Evolutionary conservation across 495 filamentous ascomycete genomes (phyloP).

Genomic region (Symbiotaphrina buchneri): DNA sequence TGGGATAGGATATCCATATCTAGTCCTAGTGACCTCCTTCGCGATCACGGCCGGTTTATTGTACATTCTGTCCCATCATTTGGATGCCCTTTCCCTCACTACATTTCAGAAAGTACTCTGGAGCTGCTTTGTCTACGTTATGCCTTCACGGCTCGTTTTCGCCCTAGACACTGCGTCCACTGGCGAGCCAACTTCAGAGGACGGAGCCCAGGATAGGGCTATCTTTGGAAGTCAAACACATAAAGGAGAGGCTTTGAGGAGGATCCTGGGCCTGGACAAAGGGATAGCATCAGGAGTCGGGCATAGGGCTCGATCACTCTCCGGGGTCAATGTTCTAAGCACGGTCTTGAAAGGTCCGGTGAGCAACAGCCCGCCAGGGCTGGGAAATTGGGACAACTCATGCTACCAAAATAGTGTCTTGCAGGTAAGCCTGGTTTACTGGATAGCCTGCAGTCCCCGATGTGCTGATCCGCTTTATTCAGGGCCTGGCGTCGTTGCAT

Average conservation of each 20-base stretch:
- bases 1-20: no score
- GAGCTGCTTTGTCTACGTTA: constrained; percentile 37
- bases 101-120: no score
- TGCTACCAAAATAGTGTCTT: constrained; percentile 97
- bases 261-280: constrained; percentile 40
- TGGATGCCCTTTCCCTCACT: no score
- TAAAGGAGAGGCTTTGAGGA: constrained; percentile 47
- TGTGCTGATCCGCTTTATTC: constrained; percentile 7
- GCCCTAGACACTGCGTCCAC: constrained; percentile 21
- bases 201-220: no score
- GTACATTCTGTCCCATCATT: no score
- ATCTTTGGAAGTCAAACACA: constrained; percentile 26
- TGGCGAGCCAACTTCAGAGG: constrained; percentile 5
- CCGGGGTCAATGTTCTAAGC: constrained; percentile 22
- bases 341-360: constrained; percentile 17
- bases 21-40: no score
- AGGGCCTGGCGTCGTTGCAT: constrained; percentile 58
- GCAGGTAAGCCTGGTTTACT: constrained; percentile 6
- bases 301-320: no score
- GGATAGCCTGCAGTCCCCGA: neutral
- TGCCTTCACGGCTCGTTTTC: constrained; percentile 34
- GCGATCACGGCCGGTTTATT: no score
- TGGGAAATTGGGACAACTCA: constrained; percentile 84
- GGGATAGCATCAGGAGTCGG: no score
- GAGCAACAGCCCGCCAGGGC: constrained; percentile 36